Conservation (phyloP, 2,329 filamentous ascomycete genomes). For the Stromatinia cepivora region DNA sequence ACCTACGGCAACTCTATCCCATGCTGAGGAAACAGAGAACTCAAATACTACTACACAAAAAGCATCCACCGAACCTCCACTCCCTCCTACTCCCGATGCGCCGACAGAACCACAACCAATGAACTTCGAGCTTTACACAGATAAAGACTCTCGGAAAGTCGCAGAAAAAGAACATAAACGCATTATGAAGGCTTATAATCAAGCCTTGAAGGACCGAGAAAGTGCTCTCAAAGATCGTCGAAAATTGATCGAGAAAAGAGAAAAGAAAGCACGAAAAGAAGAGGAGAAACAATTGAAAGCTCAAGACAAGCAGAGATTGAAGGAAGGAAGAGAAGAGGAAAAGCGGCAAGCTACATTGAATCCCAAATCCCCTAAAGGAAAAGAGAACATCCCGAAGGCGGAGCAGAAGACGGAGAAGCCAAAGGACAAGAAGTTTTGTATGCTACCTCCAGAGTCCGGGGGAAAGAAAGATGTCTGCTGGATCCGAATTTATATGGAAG, state of each 20-base stretch:
- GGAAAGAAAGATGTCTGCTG: slow-evolving; percentile 68
- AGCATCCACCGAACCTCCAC: slow-evolving; percentile 42
- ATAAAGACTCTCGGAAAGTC: slow-evolving; percentile 65
- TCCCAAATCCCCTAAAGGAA: slow-evolving; percentile 33
- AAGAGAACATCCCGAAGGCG: slow-evolving; percentile 36
- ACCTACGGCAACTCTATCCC: background rate
- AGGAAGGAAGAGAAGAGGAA: slow-evolving; percentile 41
- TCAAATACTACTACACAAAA: background rate
- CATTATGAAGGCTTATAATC: slow-evolving; percentile 63
- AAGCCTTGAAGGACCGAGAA: slow-evolving; percentile 65
- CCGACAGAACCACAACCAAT: slow-evolving; percentile 57
- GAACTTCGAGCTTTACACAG: slow-evolving; percentile 58
- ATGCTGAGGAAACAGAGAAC: background rate
- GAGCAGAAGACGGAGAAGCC: slow-evolving; percentile 34
- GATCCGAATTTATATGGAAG: slow-evolving; percentile 78
- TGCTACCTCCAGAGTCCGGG: slow-evolving; percentile 58
- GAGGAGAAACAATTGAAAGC: slow-evolving; percentile 43
- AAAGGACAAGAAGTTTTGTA: slow-evolving; percentile 68
- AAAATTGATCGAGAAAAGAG: slow-evolving; percentile 58
- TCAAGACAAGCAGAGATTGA: slow-evolving; percentile 39
- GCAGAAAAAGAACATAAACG: slow-evolving; percentile 68
- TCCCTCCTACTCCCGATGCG: slow-evolving; percentile 51
- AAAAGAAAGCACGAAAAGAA: slow-evolving; percentile 45
- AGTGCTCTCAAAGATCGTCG: slow-evolving; percentile 63
- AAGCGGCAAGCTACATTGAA: slow-evolving; percentile 34